These are phyloP conservation scores for Fusarium sp. DNA, from an alignment of 2,329 filamentous ascomycete genomes.

Conservation along the genomic window DNA sequence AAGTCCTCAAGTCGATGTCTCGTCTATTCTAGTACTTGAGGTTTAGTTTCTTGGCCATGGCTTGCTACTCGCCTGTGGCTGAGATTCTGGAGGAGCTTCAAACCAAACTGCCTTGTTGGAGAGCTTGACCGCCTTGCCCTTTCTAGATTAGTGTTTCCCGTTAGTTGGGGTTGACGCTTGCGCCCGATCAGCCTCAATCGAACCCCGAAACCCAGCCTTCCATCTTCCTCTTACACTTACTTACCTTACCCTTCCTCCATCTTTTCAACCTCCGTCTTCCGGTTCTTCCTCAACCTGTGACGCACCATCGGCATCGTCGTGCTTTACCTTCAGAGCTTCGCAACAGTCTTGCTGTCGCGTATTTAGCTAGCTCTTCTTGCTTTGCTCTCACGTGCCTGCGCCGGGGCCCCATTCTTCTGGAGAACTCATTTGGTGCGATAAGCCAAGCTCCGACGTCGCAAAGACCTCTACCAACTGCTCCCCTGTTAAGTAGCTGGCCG, in stretches of 20 bases:
- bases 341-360: conserved; percentile 26
- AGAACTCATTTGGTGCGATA: conserved; percentile 44
- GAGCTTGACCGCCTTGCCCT: conserved; percentile 45
- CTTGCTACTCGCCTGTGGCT: conserved; percentile 31
- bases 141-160: conserved; percentile 37
- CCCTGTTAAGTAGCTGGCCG: conserved; percentile 28
- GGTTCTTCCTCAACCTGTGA: conserved; percentile 14
- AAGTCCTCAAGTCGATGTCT: conserved; percentile 10
- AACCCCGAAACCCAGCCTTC: conserved; percentile 47
- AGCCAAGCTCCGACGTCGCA: conserved; percentile 50
- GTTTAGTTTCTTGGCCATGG: conserved; percentile 24
- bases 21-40: conserved; percentile 1
- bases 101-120: conserved; percentile 38
- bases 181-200: conserved; percentile 50
- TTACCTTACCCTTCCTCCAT: conserved; percentile 11
- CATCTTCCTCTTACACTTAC: background rate
- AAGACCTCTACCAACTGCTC: conserved; percentile 31
- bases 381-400: conserved; percentile 35
- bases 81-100: conserved; percentile 27
- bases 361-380: conserved; percentile 12
- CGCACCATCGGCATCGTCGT: conserved; percentile 10
- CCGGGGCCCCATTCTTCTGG: conserved; percentile 36
- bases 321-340: conserved; percentile 5
- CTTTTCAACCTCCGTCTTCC: conserved; percentile 31
- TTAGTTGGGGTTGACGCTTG: conserved; percentile 36